Conservation (phyloP, 306 rosid genomes). For the Dryas octopetala region DNA sequence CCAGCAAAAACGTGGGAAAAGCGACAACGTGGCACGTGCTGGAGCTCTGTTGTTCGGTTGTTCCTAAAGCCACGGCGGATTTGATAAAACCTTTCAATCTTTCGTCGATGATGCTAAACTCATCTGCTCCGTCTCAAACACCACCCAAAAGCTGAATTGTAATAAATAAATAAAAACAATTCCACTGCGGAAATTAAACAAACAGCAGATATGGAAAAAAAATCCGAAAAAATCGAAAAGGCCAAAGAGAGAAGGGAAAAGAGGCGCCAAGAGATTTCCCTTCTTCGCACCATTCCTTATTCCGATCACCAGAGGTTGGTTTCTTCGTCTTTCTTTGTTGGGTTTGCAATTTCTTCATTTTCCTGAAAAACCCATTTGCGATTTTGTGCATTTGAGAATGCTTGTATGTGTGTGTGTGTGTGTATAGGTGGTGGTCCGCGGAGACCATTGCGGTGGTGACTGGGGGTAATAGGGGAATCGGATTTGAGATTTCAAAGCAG, state of each 20-base stretch:
- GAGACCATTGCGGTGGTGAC: conserved; percentile 86
- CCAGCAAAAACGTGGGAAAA: not conserved
- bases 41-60: not conserved
- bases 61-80: conserved; percentile 15
- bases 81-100: not conserved
- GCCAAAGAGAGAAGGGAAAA: conserved; percentile 72
- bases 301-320: conserved; percentile 81
- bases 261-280: conserved; percentile 75
- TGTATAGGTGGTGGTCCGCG: conserved; percentile 87
- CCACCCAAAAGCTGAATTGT: not conserved
- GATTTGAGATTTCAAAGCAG: conserved; percentile 78
- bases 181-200: not conserved
- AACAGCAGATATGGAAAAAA: conserved; percentile 44
- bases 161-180: not conserved
- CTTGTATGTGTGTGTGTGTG: not conserved
- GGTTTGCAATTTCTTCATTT: too few relatives aligned
- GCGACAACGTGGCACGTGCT: not conserved
- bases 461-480: conserved; percentile 92
- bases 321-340: not conserved
- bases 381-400: conserved; percentile 4
- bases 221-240: conserved; percentile 58
- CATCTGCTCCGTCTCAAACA: not conserved
- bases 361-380: not conserved
- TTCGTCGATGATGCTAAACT: not conserved
- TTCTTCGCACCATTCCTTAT: conserved; percentile 87